Evolutionary conservation across 345 rosid genomes (phyloP).

Genomic region (Camelina laxa): DNA sequence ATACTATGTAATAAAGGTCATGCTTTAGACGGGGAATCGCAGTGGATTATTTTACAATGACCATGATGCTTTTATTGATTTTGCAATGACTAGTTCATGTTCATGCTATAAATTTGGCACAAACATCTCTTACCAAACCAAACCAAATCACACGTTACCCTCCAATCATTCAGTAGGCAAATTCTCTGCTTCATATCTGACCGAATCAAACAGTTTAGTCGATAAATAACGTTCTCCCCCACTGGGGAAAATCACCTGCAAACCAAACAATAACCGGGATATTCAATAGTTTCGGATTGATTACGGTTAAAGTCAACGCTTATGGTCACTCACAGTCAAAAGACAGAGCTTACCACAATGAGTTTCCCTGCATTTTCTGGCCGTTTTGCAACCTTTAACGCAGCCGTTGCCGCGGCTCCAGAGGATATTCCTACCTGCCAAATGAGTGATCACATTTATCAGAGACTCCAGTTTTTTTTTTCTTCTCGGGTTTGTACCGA

Average conservation of each 20-base stretch:
- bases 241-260: slow-evolving; percentile 73
- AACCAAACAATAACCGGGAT: slow-evolving; percentile 10
- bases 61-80: neutral
- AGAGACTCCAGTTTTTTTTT: neutral
- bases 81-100: neutral
- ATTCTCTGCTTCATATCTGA: slow-evolving; percentile 62
- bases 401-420: slow-evolving; percentile 68
- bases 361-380: slow-evolving; percentile 72
- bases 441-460: neutral
- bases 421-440: slow-evolving; percentile 73
- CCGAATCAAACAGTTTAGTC: slow-evolving; percentile 57
- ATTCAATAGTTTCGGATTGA: neutral
- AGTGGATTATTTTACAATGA: no score
- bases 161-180: slow-evolving; percentile 51
- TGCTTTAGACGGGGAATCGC: no score
- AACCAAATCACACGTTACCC: neutral
- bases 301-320: neutral
- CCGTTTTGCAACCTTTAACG: slow-evolving; percentile 60
- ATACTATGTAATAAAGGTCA: no score
- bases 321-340: neutral
- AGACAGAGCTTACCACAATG: slow-evolving; percentile 43
- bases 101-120: neutral
- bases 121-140: neutral
- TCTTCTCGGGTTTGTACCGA: neutral
- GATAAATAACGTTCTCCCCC: slow-evolving; percentile 79